Evolutionary conservation across 768 basidiomycete species (phyloP), one percentile per base, ranked within the genome.

Genomic region (Sutorius australiensis): DNA sequence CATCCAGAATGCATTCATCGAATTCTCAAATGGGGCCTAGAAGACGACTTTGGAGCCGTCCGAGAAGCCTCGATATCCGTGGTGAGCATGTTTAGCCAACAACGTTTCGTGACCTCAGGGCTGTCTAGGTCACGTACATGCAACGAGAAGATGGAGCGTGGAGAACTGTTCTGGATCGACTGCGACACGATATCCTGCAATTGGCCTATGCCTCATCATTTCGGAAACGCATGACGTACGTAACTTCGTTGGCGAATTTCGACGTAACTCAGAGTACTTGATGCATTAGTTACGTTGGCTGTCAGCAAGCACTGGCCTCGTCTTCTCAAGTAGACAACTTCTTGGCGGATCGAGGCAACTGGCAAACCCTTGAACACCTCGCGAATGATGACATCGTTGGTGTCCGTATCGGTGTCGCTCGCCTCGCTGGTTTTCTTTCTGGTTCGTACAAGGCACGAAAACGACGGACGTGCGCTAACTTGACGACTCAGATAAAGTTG

Each of bases 371-470:
- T 17, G 68, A 74, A 27, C 61, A 65, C 40, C 75, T 95, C 38
- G 79, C 81, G 5, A 64, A 73, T 31, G 95, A 98, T 63, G 62
- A 65, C 33, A 83, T 95, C 12, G 77, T 89, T 46, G 93, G 92
- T 55, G 92, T 97, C 32, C 80, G 92, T 42, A 92, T 97, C 51
- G 87, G 84, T 7, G 77, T 92, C 3, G 86, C 94, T n/a, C 80
- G 92, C 45, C 78, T 92, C 42, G 70, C 84, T 38, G 81, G 81
- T 45, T 61, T 69, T 44, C 66, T 84, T 28, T 75, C 72, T 58
- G 78, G 87, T 88, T 69, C 65, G 82, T 73, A 48, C 46, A 17
- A 30, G 47, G 43, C 3, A 36, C 30, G 36, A 53, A 54, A 49
- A 19, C 40, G 14, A 39, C 33, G 44, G 41, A 8, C 37, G 42